Evolutionary conservation across 176 grass and related monocot genomes (phyloP).

Genomic region (Ensete glaucum): DNA sequence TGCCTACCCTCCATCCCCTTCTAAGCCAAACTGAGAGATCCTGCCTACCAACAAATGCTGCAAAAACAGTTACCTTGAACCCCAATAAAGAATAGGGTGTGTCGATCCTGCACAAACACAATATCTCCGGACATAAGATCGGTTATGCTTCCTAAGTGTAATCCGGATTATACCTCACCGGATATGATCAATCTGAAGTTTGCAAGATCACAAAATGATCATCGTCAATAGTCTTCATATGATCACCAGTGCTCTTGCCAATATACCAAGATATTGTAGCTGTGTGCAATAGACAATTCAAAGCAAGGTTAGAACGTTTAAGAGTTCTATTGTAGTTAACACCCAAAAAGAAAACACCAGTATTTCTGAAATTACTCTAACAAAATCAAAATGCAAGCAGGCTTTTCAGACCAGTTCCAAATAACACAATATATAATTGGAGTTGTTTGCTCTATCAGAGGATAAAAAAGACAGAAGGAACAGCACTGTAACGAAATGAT

Average conservation of each 20-base stretch:
- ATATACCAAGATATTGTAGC: conserved; percentile 89
- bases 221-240: conserved; percentile 72
- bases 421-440: no score
- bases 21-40: neutral
- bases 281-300: conserved; percentile 49
- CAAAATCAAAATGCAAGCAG: no score
- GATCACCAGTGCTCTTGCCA: conserved; percentile 56
- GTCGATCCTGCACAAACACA: neutral
- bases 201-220: conserved; percentile 70
- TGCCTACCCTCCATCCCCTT: neutral
- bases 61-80: neutral
- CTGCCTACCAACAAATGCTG: neutral
- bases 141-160: neutral
- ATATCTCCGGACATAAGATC: neutral
- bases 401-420: no score
- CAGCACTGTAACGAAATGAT: no score
- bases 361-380: no score
- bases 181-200: conserved; percentile 31
- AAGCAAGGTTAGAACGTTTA: conserved; percentile 15
- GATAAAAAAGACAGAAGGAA: no score
- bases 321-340: neutral
- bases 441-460: no score
- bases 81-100: neutral
- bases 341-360: no score
- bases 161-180: neutral